These are phyloP conservation scores for Bipolaris cookei DNA, from an alignment of 2,329 filamentous ascomycete genomes.

Conservation along the genomic window DNA sequence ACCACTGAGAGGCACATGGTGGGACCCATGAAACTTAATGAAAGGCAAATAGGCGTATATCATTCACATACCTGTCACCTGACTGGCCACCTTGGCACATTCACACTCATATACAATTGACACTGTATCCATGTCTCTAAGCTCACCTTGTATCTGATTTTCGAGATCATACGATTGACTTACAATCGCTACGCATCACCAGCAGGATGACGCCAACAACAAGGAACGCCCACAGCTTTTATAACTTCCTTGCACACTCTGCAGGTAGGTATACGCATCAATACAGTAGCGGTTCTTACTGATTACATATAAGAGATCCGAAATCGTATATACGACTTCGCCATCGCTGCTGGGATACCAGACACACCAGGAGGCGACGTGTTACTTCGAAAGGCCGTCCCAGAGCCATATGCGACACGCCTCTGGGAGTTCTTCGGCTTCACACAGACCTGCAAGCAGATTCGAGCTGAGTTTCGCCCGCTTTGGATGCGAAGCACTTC, in stretches of 20 bases:
- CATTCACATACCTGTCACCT: too few relatives aligned
- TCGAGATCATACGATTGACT: too few relatives aligned
- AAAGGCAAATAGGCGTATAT: too few relatives aligned
- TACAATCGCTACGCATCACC: too few relatives aligned
- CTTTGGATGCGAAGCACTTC: slow-evolving; percentile 2
- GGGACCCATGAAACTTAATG: too few relatives aligned
- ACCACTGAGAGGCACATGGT: too few relatives aligned
- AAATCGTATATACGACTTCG: background rate
- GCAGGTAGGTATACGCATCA: background rate
- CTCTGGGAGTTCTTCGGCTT: background rate
- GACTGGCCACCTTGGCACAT: too few relatives aligned
- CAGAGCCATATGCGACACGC: background rate
- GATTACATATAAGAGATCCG: background rate
- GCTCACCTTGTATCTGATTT: too few relatives aligned
- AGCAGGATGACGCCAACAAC: background rate
- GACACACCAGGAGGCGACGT: background rate
- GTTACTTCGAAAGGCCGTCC: background rate
- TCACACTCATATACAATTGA: too few relatives aligned
- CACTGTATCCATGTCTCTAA: too few relatives aligned
- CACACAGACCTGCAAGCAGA: background rate
- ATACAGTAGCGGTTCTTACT: background rate
- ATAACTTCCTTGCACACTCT: background rate
- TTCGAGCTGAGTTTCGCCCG: slow-evolving; percentile 9
- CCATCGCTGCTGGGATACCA: background rate
- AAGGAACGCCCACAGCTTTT: background rate